A percentile compares a stretch with the other conserved stretches of the same genome.
Conservation (phyloP, 2,329 filamentous ascomycete genomes). For the Diaporthe sp. region DNA sequence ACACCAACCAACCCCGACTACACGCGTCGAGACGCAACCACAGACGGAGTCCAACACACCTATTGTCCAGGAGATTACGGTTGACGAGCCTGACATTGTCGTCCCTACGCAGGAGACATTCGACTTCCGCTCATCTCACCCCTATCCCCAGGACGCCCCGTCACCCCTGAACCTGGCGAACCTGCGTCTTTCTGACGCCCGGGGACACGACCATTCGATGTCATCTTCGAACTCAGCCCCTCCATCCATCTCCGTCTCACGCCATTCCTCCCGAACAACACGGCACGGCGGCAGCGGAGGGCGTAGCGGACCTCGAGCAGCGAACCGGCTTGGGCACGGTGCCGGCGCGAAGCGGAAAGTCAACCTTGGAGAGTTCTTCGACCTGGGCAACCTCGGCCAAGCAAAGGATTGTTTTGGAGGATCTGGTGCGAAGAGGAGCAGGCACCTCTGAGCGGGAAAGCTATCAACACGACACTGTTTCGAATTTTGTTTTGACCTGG, state of each 20-base stretch:
- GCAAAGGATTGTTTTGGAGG: slow-evolving; percentile 71
- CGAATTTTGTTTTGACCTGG: slow-evolving; percentile 5
- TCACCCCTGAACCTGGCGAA: slow-evolving; percentile 71
- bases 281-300: slow-evolving; percentile 42
- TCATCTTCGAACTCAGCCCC: slow-evolving; percentile 42
- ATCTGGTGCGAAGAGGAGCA: slow-evolving; percentile 61
- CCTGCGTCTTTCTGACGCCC: slow-evolving; percentile 68
- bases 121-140: slow-evolving; percentile 75
- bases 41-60: slow-evolving; percentile 52
- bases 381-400: slow-evolving; percentile 72
- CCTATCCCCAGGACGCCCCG: slow-evolving; percentile 66
- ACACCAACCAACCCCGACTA: slow-evolving; percentile 43
- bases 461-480: neutral
- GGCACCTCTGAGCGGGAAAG: slow-evolving; percentile 55
- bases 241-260: slow-evolving; percentile 35
- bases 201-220: slow-evolving; percentile 53
- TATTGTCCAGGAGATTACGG: slow-evolving; percentile 37
- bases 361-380: slow-evolving; percentile 82
- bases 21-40: slow-evolving; percentile 49
- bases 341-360: slow-evolving; percentile 80
- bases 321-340: slow-evolving; percentile 67
- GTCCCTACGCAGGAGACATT: slow-evolving; percentile 73
- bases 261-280: slow-evolving; percentile 30
- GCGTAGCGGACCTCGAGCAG: slow-evolving; percentile 45
- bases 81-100: slow-evolving; percentile 53